Conservation (phyloP, 2,329 filamentous ascomycete species). For the Rasamsonia emersonii region DNA sequence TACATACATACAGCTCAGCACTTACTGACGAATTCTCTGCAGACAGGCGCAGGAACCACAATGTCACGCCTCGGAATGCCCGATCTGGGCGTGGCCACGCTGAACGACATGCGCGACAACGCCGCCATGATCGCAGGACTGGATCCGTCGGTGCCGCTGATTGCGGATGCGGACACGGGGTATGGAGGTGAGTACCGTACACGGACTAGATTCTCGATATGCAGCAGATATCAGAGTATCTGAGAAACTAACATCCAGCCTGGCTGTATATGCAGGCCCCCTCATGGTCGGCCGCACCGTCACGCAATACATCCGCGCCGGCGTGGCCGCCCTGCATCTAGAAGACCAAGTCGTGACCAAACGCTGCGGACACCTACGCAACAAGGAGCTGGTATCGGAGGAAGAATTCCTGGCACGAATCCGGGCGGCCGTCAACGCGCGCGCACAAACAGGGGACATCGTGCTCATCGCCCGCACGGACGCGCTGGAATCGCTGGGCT, state of each 20-base stretch:
- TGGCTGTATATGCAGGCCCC: conserved; percentile 20
- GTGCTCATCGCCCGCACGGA: conserved; percentile 28
- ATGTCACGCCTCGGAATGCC: conserved; percentile 54
- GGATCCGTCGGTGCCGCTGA: conserved; percentile 47
- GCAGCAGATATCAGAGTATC: no score
- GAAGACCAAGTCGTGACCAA: conserved; percentile 42
- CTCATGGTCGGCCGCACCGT: conserved; percentile 36
- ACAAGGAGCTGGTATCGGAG: conserved; percentile 21
- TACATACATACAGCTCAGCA: not conserved
- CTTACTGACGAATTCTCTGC: not conserved
- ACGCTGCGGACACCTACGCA: conserved; percentile 32
- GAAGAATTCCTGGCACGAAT: conserved; percentile 17
- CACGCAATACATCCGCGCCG: conserved; percentile 36
- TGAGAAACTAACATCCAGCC: no score
- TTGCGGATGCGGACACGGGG: conserved; percentile 50
- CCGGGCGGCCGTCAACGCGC: conserved; percentile 21
- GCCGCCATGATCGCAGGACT: conserved; percentile 58
- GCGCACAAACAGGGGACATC: conserved; percentile 20
- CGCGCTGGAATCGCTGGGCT: conserved; percentile 18
- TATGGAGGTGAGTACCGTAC: conserved; percentile 40
- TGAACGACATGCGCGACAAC: conserved; percentile 55
- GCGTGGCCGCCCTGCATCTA: conserved; percentile 45
- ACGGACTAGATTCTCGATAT: no score
- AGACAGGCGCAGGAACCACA: conserved; percentile 56
- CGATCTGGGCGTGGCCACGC: conserved; percentile 54